phyloP scores from a whole-genome alignment of 148 eudicot genomes.

The Camellia japonica region DNA sequence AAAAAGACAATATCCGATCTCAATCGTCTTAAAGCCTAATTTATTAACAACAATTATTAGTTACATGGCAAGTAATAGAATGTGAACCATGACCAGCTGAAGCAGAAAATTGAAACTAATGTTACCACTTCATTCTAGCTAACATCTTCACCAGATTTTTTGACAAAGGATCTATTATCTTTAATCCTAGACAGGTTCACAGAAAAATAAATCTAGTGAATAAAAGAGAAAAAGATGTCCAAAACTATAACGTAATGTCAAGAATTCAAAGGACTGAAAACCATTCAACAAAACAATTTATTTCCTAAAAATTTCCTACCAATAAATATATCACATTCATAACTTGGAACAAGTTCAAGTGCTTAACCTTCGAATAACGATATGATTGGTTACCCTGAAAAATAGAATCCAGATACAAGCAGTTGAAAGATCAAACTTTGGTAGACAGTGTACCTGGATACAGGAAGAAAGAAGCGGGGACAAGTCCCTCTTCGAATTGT shows the following conservation, averaged over 20 bases:
- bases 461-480: slow-evolving; percentile 62
- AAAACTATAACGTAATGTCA: background rate
- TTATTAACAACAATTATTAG: background rate
- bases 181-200: too few relatives aligned
- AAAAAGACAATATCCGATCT: too few relatives aligned
- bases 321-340: too few relatives aligned
- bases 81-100: background rate
- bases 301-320: too few relatives aligned
- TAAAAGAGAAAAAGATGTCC: background rate
- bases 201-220: background rate
- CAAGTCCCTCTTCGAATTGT: slow-evolving; percentile 67
- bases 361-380: background rate
- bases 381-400: background rate
- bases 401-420: background rate
- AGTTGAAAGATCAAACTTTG: background rate
- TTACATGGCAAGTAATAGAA: background rate
- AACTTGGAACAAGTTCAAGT: too few relatives aligned
- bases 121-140: background rate
- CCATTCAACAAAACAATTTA: background rate
- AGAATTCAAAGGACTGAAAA: background rate
- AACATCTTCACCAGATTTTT: background rate
- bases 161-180: background rate
- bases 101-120: background rate
- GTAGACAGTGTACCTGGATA: slow-evolving; percentile 54
- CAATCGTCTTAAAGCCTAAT: background rate